phyloP scores from a whole-genome alignment of 495 filamentous ascomycete genomes.

The Penicillium robsamsonii region DNA sequence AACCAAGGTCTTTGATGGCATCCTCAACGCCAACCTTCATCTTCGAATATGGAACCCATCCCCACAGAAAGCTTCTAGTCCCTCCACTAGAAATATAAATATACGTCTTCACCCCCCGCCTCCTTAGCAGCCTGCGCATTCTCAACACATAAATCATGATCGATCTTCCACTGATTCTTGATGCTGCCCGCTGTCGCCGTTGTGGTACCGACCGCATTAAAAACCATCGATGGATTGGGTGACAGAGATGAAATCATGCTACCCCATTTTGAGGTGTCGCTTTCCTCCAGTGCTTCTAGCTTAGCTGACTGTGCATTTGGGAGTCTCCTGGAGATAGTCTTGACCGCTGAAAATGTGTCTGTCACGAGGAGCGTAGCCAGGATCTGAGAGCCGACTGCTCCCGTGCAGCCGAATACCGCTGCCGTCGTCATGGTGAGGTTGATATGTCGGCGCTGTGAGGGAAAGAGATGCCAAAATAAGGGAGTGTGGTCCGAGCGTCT shows the following conservation, averaged over 20 bases:
- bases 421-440: slow-evolving; percentile 37
- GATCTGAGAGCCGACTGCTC: slow-evolving; percentile 57
- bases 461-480: not conserved
- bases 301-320: slow-evolving; percentile 46
- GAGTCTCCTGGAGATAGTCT: slow-evolving; percentile 57
- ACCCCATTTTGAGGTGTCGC: slow-evolving; percentile 37
- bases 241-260: slow-evolving; percentile 32
- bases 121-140: slow-evolving; percentile 49
- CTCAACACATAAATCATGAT: slow-evolving; percentile 47
- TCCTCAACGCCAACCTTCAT: slow-evolving; percentile 45
- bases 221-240: slow-evolving; percentile 39
- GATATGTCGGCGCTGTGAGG: not conserved
- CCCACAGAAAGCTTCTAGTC: slow-evolving; percentile 26
- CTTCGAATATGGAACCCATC: slow-evolving; percentile 34
- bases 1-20: slow-evolving; percentile 35
- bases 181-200: slow-evolving; percentile 44
- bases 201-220: slow-evolving; percentile 50
- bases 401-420: slow-evolving; percentile 56
- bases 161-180: slow-evolving; percentile 50
- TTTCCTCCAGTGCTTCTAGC: slow-evolving; percentile 38
- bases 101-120: slow-evolving; percentile 49
- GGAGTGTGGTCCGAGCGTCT: not conserved
- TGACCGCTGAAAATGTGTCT: slow-evolving; percentile 43
- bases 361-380: slow-evolving; percentile 51
- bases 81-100: slow-evolving; percentile 47